Evolutionary conservation across 805 yeast genomes (phyloP).

Genomic region (Myxozyma sirexii): DNA sequence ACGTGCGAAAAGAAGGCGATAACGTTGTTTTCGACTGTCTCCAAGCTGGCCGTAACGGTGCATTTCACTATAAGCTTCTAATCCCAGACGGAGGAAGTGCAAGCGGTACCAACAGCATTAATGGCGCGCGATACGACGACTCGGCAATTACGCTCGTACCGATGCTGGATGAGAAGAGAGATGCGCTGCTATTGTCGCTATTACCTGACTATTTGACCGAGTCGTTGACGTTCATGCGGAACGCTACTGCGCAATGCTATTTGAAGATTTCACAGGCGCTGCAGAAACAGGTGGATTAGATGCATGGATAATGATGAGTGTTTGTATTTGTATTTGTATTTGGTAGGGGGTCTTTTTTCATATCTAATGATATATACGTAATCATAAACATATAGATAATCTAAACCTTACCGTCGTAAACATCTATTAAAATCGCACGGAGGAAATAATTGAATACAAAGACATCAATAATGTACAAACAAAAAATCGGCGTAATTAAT

Average conservation of each 20-base stretch:
- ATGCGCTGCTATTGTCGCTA: constrained; percentile 28
- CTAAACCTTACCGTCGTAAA: too few relatives aligned
- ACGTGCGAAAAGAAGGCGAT: constrained; percentile 30
- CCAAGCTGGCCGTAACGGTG: constrained; percentile 39
- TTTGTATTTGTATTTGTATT: neutral
- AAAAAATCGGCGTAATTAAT: constrained; percentile 1
- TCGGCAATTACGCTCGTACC: constrained; percentile 36
- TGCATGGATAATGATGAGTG: neutral
- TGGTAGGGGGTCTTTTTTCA: neutral
- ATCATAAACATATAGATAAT: too few relatives aligned
- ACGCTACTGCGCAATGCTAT: constrained; percentile 38
- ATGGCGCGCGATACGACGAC: constrained; percentile 26
- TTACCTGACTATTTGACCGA: constrained; percentile 39
- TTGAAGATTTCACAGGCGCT: constrained; percentile 38
- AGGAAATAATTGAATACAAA: too few relatives aligned
- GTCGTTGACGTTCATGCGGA: constrained; percentile 36
- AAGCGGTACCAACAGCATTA: neutral
- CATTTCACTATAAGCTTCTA: constrained; percentile 36
- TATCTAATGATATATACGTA: neutral
- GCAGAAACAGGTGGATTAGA: constrained; percentile 23
- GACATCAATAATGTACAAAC: neutral
- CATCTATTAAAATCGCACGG: too few relatives aligned
- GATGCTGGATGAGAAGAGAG: constrained; percentile 33
- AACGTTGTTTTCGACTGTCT: constrained; percentile 35
- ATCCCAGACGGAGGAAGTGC: constrained; percentile 18